phyloP scores from a whole-genome alignment of 2,329 filamentous ascomycete species.

The Phyllosticta paracitricarpa region DNA sequence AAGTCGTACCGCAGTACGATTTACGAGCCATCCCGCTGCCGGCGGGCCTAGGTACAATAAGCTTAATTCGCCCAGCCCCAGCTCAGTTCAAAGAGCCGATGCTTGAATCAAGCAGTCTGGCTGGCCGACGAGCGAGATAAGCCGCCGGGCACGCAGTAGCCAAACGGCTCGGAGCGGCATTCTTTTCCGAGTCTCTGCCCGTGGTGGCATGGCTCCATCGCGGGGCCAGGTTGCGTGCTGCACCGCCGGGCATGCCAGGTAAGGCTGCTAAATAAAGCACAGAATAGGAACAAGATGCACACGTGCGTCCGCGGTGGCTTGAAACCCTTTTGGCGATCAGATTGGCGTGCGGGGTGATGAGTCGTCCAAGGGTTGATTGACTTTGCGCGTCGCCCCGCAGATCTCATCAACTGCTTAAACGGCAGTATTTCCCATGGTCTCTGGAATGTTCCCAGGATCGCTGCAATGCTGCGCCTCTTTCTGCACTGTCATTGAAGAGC shows the following conservation, averaged over 20 bases:
- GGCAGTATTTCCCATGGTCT: background rate
- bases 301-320: background rate
- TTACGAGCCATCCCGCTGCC: background rate
- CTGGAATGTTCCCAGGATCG: background rate
- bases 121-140: background rate
- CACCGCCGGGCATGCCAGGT: background rate
- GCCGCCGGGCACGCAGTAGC: background rate
- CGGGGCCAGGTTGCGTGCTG: background rate
- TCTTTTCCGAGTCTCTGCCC: background rate
- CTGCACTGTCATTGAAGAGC: background rate
- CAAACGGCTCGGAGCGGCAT: background rate
- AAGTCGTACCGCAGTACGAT: background rate
- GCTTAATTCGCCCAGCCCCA: background rate
- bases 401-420: background rate
- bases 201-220: background rate
- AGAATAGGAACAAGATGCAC: background rate
- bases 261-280: background rate
- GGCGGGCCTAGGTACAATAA: background rate
- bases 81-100: background rate
- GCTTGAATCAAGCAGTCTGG: background rate
- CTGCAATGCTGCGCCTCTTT: background rate
- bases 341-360: background rate
- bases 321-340: background rate
- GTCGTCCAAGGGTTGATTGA: background rate
- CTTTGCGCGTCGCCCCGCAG: background rate